Conservation (phyloP, 2,329 filamentous ascomycete genomes). For the Penicillium sp. region DNA sequence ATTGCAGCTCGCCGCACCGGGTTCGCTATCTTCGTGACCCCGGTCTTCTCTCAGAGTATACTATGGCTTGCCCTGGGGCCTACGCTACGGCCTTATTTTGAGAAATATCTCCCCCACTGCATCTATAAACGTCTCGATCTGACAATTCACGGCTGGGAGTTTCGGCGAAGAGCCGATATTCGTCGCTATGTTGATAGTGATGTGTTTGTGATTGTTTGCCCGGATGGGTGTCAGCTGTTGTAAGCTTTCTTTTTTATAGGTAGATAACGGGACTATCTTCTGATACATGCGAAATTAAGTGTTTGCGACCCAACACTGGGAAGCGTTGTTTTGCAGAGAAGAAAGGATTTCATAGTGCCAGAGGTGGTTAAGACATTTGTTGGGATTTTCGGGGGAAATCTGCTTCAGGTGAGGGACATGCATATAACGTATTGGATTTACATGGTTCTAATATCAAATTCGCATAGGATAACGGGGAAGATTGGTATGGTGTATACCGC, state of each 20-base stretch:
- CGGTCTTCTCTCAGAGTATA: slow-evolving; percentile 19
- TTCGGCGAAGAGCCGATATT: slow-evolving; percentile 25
- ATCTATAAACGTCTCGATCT: slow-evolving; percentile 24
- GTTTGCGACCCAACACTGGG: slow-evolving; percentile 30
- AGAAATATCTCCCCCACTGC: slow-evolving; percentile 22
- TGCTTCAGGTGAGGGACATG: slow-evolving; percentile 25
- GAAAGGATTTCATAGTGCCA: slow-evolving; percentile 33
- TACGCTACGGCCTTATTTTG: slow-evolving; percentile 2
- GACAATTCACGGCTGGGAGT: slow-evolving; percentile 32
- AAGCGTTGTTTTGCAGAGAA: slow-evolving; percentile 27
- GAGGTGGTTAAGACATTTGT: slow-evolving; percentile 26
- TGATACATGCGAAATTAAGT: slow-evolving; percentile 11
- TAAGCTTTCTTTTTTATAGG: slow-evolving; percentile 13
- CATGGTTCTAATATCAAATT: neutral
- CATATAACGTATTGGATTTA: neutral
- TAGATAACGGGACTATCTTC: too few relatives aligned
- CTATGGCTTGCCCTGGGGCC: slow-evolving; percentile 28
- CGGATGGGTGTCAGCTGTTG: slow-evolving; percentile 18
- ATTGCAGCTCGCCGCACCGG: slow-evolving; percentile 22
- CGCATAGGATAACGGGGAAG: slow-evolving; percentile 24
- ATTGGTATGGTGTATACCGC: slow-evolving; percentile 21
- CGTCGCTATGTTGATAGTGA: slow-evolving; percentile 22
- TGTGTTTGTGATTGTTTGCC: slow-evolving; percentile 31
- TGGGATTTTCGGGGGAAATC: slow-evolving; percentile 32
- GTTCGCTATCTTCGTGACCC: slow-evolving; percentile 23